Percentiles rank a stretch among this genome's conserved stretches.
Evolutionary conservation across 2,329 filamentous ascomycete species (phyloP).

Genomic region (Sporothrix schenckii): DNA sequence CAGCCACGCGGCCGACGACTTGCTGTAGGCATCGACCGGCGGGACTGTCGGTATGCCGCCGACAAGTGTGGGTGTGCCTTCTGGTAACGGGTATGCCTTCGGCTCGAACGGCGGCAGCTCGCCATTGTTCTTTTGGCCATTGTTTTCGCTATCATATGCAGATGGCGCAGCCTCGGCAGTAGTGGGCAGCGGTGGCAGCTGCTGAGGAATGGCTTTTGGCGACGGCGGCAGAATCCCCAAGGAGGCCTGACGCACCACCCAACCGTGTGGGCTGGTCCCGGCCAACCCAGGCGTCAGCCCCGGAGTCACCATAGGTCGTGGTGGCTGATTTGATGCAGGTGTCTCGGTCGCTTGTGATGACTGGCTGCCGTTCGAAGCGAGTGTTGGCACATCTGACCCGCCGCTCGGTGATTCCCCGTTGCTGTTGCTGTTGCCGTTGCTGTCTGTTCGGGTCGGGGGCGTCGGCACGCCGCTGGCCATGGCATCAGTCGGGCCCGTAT

Average conservation of each 20-base stretch:
- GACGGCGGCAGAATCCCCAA: constrained; percentile 7
- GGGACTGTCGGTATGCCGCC: neutral
- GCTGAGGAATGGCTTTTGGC: neutral
- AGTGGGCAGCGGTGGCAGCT: neutral
- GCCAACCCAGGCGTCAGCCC: neutral
- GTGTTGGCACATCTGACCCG: constrained; percentile 1
- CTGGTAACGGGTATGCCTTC: neutral
- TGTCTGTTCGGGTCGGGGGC: neutral
- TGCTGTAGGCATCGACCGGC: constrained; percentile 21
- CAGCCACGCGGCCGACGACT: constrained; percentile 31
- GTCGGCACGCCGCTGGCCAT: constrained; percentile 17
- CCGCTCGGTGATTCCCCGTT: constrained; percentile 11
- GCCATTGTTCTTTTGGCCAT: neutral
- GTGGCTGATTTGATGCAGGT: neutral
- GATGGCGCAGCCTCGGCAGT: neutral
- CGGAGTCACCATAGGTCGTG: neutral
- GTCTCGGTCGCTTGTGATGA: constrained; percentile 1
- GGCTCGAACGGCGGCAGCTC: neutral
- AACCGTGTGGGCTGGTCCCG: constrained; percentile 1
- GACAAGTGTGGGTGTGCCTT: neutral
- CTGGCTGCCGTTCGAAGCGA: neutral
- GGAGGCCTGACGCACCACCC: neutral
- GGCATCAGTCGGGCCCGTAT: neutral
- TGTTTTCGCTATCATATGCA: neutral
- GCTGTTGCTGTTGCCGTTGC: constrained; percentile 1